Base-by-base conservation (phyloP, 495 filamentous ascomycete species). In the Zalerion maritima region DNA sequence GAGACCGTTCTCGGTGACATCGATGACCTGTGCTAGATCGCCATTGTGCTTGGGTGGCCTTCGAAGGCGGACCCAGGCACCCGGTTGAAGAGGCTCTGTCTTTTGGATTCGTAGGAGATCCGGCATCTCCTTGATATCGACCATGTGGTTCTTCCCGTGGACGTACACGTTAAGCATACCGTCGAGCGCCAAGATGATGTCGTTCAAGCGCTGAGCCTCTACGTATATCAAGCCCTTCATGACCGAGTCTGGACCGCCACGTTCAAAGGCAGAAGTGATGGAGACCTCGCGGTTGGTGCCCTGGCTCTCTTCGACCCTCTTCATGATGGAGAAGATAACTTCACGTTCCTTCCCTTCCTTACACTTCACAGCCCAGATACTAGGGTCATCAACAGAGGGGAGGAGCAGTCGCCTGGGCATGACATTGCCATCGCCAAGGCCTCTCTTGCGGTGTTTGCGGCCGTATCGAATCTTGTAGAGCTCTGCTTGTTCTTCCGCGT, bases 101-200 rank as follows among this genome's bases (percentile, higher is more conserved):
- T 92, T 94, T 17, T 69, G 71, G 17, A 86, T 82, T 15, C 82
- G 71, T n/a, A 99, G 57, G 6, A 99, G 72, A 52, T 94, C 89
- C 0, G 91, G 86, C 77, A 94, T 91, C 53, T 99, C 91, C 50
- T 86, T 86, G 41, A 96, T 82, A n/a, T 86, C 82, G 24, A 96
- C 81, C 19, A 94, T 54, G 20, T 82, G 67, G 51, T 83, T 69
- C 51, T 85, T 89, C 15, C 71, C 74, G 26, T 81, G 64, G 11
- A 82, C 78, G 46, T 93, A 97, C 16, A 82, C 75, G 47, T 86
- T 80, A 32, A 76, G 71, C 39, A 96, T 69, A 6, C 76, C 81
- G 26, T 94, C 80, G 18, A 89, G 57, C 3, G 80, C 79, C 6
- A 72, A 55, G 51, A 84, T 57, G 31, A 99, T 76, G 50, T 94